These are phyloP conservation scores for Paralagenidium karlingii DNA, from an alignment of 352 stramenopile species.

Conservation along the genomic window DNA sequence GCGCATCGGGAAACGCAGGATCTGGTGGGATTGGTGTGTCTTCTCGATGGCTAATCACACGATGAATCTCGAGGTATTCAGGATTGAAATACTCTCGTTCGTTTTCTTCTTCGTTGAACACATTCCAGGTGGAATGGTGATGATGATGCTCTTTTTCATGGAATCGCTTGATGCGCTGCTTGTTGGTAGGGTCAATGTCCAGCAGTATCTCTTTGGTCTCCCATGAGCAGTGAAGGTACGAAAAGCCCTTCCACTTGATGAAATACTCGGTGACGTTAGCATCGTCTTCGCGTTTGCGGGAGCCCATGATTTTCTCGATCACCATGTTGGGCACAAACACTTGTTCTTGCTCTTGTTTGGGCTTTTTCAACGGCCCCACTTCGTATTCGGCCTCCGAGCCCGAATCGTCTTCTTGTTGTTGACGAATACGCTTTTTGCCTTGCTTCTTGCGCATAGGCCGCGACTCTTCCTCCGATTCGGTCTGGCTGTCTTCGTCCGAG, in stretches of 20 bases:
- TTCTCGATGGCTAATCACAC: slow-evolving; percentile 32
- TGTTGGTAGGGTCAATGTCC: slow-evolving; percentile 73
- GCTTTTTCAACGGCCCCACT: slow-evolving; percentile 4
- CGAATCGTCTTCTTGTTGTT: slow-evolving; percentile 1
- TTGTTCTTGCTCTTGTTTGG: slow-evolving; percentile 10
- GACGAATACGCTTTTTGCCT: slow-evolving; percentile 4
- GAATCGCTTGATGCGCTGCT: slow-evolving; percentile 79
- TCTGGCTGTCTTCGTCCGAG: slow-evolving; percentile 64
- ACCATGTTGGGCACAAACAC: slow-evolving; percentile 32
- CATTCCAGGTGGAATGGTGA: slow-evolving; percentile 24
- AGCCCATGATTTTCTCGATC: slow-evolving; percentile 84
- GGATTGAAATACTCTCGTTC: slow-evolving; percentile 85
- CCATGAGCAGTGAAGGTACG: slow-evolving; percentile 83
- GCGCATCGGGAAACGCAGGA: slow-evolving; percentile 35
- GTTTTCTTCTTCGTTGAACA: slow-evolving; percentile 24
- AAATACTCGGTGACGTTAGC: slow-evolving; percentile 56
- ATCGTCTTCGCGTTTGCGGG: slow-evolving; percentile 29
- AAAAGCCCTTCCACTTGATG: slow-evolving; percentile 87
- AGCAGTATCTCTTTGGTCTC: slow-evolving; percentile 61
- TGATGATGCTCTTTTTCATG: slow-evolving; percentile 65
- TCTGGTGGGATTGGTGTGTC: slow-evolving; percentile 33
- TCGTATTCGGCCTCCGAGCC: not conserved
- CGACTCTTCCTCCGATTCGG: slow-evolving; percentile 10
- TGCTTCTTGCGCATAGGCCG: slow-evolving; percentile 15
- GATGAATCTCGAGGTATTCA: slow-evolving; percentile 83